These are phyloP conservation scores for Chlamydomonas schloesseri DNA, from an alignment of 139 green algal genomes.

Conservation along the genomic window DNA sequence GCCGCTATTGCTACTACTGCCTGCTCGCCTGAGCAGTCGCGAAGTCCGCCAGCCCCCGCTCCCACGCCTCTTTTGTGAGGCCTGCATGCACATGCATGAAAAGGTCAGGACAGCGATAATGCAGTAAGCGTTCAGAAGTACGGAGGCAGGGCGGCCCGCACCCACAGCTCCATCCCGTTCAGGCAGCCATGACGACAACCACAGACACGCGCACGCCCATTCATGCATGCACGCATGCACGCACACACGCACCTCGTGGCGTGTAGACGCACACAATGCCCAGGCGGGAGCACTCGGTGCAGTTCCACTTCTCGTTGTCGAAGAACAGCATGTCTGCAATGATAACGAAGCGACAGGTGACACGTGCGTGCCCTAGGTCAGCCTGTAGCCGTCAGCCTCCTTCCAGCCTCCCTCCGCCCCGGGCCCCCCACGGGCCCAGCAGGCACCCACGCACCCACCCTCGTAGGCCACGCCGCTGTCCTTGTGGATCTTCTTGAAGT, in stretches of 20 bases:
- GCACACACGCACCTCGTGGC: constrained; percentile 13
- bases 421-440: too few relatives aligned
- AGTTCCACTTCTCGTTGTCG: constrained; percentile 67
- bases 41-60: constrained; percentile 30
- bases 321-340: constrained; percentile 53
- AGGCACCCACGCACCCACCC: constrained; percentile 56
- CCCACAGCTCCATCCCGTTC: not conserved
- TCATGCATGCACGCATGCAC: not conserved
- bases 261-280: constrained; percentile 65
- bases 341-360: not conserved
- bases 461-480: constrained; percentile 56
- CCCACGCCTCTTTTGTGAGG: constrained; percentile 36
- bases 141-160: too few relatives aligned
- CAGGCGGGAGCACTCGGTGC: constrained; percentile 53
- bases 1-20: too few relatives aligned
- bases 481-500: constrained; percentile 77
- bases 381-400: not conserved
- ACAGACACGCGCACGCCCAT: not conserved
- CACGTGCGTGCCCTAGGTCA: not conserved
- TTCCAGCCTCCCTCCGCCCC: too few relatives aligned
- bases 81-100: not conserved
- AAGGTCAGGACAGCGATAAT: too few relatives aligned
- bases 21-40: not conserved
- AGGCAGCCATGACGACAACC: too few relatives aligned
- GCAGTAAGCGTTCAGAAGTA: not conserved